These are phyloP conservation scores for Agapanthus africanus DNA, from an alignment of 106 monocot genomes.

Conservation along the genomic window DNA sequence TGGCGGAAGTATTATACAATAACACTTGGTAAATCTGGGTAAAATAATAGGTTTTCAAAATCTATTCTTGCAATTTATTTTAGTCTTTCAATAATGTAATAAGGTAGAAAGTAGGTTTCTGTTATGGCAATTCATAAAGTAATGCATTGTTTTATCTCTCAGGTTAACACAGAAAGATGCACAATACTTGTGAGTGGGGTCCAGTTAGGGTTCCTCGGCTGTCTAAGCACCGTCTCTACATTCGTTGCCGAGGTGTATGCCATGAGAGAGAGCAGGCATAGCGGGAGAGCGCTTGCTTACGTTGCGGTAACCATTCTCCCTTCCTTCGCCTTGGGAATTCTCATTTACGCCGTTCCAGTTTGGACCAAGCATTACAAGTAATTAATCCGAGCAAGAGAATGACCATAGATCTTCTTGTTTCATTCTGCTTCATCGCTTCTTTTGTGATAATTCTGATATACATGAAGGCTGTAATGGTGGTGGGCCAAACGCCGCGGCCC, in stretches of 20 bases:
- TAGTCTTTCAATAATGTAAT: neutral
- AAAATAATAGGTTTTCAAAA: too few relatives aligned
- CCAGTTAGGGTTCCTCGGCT: slow-evolving; percentile 85
- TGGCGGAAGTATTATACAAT: too few relatives aligned
- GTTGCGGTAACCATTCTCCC: slow-evolving; percentile 34
- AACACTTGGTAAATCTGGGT: too few relatives aligned
- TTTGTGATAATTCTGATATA: too few relatives aligned
- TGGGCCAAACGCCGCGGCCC: too few relatives aligned
- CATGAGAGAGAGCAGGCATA: slow-evolving; percentile 59
- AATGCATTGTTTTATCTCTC: too few relatives aligned
- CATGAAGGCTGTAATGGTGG: too few relatives aligned
- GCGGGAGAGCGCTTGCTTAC: slow-evolving; percentile 55
- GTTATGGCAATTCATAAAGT: too few relatives aligned
- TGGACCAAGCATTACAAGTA: slow-evolving; percentile 71
- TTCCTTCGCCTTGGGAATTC: slow-evolving; percentile 67
- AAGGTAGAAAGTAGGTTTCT: neutral
- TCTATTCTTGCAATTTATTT: too few relatives aligned
- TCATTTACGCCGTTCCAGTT: slow-evolving; percentile 73
- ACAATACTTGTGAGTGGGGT: slow-evolving; percentile 42
- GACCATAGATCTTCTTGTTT: too few relatives aligned
- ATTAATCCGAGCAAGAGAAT: too few relatives aligned
- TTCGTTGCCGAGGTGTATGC: slow-evolving; percentile 83
- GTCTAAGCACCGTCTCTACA: slow-evolving; percentile 89
- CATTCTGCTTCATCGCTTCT: too few relatives aligned
- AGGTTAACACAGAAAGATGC: slow-evolving; percentile 62